Evolutionary conservation across 805 yeast genomes (phyloP), one percentile per base, ranked within the genome.

Genomic region (Priceomyces haplophilus): DNA sequence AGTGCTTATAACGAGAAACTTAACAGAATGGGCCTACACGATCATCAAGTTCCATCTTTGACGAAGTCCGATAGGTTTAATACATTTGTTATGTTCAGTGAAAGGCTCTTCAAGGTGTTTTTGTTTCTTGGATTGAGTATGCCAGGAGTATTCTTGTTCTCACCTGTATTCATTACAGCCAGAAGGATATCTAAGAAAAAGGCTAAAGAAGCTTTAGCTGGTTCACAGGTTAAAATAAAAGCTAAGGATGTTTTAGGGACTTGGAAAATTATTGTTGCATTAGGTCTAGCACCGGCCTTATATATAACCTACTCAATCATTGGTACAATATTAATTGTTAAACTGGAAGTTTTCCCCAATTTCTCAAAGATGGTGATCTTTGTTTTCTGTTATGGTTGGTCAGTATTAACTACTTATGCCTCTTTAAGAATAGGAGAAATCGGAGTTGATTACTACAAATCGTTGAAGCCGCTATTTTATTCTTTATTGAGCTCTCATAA

Each of bases 221-320:
- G 57, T 1, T 65, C 72, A 1, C 59, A 59, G 17, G 75, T 69
- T 7, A 69, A 69, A 41, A 59, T 69, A 45, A 60, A 64, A 39
- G 75, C 73, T 31, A 61, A 56, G 13, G 75, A 69, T 52, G 75
- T 69, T 18, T 52, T 69, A 37, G 65, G 69, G 5, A 64, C 73
- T 1, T 69, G 75, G 75, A 69, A 69, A 47, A 67, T 67, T 13
- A 48, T 69, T 23, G 74, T 69, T 25, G 73, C 74, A 0, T 53
- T 69, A 38, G 68, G 61, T 1, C 49, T 67, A 25, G 75, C 75
- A 1, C 75, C 75, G 3, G 53, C 58, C 27, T 56, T 69, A 18
- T 69, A 69, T 46, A 59, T 65, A 3, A 64, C 69, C 36, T 69
- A 66, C 52, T 67, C 73, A 2, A 50, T 64, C 7, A 49, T 66